Conservation (phyloP, 2,329 filamentous ascomycete species). For the Fusarium musae region DNA sequence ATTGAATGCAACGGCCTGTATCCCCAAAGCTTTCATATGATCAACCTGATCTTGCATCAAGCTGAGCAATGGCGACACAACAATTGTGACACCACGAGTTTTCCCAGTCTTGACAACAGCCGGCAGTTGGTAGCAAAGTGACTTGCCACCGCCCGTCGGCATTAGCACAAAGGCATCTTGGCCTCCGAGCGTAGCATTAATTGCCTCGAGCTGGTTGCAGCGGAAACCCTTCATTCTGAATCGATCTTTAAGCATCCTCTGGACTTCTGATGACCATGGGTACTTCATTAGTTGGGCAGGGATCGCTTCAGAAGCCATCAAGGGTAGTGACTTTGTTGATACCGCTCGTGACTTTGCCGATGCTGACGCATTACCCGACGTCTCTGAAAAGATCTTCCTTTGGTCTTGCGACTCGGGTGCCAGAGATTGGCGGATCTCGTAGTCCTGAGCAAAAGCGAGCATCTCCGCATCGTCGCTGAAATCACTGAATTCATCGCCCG, state of each 20-base stretch:
- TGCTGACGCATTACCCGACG: conserved; percentile 58
- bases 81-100: conserved; percentile 88
- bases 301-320: conserved; percentile 48
- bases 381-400: conserved; percentile 58
- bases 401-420: conserved; percentile 35
- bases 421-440: conserved; percentile 56
- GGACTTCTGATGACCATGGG: conserved; percentile 89
- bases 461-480: conserved; percentile 64
- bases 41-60: conserved; percentile 97
- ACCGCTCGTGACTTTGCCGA: conserved; percentile 48
- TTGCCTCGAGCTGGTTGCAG: conserved; percentile 91
- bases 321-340: conserved; percentile 48
- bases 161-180: conserved; percentile 95
- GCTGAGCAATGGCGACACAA: conserved; percentile 94
- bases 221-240: conserved; percentile 91
- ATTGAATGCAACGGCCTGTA: conserved; percentile 85
- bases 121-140: conserved; percentile 94
- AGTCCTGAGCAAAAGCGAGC: conserved; percentile 62
- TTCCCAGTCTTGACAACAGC: conserved; percentile 83
- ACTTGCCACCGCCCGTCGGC: conserved; percentile 98
- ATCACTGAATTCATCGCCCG: conserved; percentile 55
- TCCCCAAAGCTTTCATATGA: conserved; percentile 78
- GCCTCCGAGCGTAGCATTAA: conserved; percentile 89
- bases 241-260: conserved; percentile 79
- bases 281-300: conserved; percentile 69